A percentile compares a stretch with the other conserved stretches of the same genome.
Conservation (phyloP, 306 rosid genomes). For the Ceratonia siliqua region DNA sequence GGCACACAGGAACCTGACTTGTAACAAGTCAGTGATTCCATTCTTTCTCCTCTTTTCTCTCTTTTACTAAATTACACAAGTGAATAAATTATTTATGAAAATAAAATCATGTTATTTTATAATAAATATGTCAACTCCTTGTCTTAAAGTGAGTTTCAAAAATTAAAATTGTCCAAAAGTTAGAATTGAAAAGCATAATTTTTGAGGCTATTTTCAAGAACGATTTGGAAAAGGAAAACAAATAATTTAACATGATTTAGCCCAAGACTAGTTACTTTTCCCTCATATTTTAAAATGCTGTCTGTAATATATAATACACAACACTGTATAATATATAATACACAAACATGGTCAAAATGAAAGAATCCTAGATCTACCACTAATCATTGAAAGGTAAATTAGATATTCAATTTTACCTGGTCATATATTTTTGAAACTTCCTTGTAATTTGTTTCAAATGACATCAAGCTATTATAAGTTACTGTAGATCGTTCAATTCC, state of each 20-base stretch:
- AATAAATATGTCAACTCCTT: neutral
- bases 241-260: neutral
- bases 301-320: neutral
- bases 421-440: slow-evolving; percentile 89
- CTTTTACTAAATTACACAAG: too few relatives aligned
- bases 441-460: slow-evolving; percentile 85
- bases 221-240: neutral
- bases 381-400: slow-evolving; percentile 12
- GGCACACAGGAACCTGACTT: too few relatives aligned
- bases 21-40: too few relatives aligned
- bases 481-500: slow-evolving; percentile 76
- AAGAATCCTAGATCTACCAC: slow-evolving; percentile 9
- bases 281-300: slow-evolving; percentile 8
- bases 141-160: neutral
- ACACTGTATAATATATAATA: neutral
- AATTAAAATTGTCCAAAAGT: neutral
- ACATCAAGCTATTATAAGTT: slow-evolving; percentile 92
- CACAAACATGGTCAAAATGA: neutral
- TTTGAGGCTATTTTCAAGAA: neutral
- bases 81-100: neutral
- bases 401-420: slow-evolving; percentile 60
- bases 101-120: too few relatives aligned
- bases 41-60: too few relatives aligned
- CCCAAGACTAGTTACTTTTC: slow-evolving; percentile 10
- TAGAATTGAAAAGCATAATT: neutral